These are phyloP conservation scores for Metschnikowia picachoensis DNA, from an alignment of 805 yeast species.

Conservation along the genomic window DNA sequence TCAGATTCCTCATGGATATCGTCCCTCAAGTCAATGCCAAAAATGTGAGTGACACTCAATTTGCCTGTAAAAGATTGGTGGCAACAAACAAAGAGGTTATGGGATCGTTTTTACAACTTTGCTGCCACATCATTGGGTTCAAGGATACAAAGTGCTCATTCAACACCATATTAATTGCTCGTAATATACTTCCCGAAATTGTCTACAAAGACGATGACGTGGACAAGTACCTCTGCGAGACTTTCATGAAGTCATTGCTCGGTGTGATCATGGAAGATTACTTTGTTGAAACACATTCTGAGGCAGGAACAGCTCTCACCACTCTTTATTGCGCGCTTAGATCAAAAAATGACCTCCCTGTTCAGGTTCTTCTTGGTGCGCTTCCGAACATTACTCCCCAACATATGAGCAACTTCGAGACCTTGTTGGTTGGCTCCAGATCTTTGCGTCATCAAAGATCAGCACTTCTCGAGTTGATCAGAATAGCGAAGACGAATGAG, in stretches of 20 bases:
- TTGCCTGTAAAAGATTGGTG: conserved; percentile 62
- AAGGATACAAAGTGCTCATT: conserved; percentile 91
- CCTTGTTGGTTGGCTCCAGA: conserved; percentile 57
- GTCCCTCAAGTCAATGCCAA: conserved; percentile 71
- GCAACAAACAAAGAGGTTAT: conserved; percentile 61
- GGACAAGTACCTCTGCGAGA: conserved; percentile 62
- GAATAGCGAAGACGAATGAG: conserved; percentile 48
- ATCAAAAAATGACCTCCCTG: conserved; percentile 65
- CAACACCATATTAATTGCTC: conserved; percentile 77
- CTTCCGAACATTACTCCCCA: conserved; percentile 55
- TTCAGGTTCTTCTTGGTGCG: conserved; percentile 50
- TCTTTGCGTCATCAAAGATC: conserved; percentile 76
- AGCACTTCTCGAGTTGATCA: conserved; percentile 72
- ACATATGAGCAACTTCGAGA: conserved; percentile 61
- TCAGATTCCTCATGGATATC: conserved; percentile 78
- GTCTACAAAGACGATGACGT: conserved; percentile 69
- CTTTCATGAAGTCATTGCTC: conserved; percentile 66
- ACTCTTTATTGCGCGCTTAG: conserved; percentile 72
- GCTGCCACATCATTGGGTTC: conserved; percentile 73
- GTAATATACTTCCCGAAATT: conserved; percentile 68
- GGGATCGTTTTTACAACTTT: conserved; percentile 71
- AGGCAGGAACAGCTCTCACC: conserved; percentile 86
- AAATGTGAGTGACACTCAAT: conserved; percentile 54
- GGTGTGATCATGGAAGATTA: conserved; percentile 68
- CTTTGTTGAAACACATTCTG: conserved; percentile 82